Evolutionary conservation across 2,329 filamentous ascomycete species (phyloP).

Genomic region (Leptodontidium sp.): DNA sequence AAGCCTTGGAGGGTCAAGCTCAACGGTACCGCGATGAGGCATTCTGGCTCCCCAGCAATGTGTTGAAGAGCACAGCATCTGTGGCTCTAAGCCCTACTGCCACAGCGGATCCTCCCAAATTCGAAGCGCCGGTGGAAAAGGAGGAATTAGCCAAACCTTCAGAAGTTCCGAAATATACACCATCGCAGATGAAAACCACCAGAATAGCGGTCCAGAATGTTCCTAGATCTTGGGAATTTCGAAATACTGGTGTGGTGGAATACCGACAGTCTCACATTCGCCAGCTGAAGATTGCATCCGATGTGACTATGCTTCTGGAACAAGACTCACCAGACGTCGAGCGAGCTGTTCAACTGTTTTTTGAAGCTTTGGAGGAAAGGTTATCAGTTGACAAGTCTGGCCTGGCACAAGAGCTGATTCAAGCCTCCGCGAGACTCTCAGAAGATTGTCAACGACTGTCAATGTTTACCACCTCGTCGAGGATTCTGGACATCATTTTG

Average conservation of each 20-base stretch:
- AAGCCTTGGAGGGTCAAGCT: constrained; percentile 39
- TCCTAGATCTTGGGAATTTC: background rate
- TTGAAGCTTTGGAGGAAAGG: constrained; percentile 40
- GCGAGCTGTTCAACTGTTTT: constrained; percentile 37
- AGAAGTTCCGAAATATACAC: background rate
- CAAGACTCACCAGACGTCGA: constrained; percentile 30
- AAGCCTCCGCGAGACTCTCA: constrained; percentile 33
- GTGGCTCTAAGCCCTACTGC: background rate
- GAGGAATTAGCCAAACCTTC: background rate
- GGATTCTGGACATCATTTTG: constrained; percentile 37
- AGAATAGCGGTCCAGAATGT: background rate
- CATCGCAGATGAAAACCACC: background rate
- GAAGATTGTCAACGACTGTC: constrained; percentile 27
- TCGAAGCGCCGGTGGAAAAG: background rate
- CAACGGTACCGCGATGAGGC: constrained; percentile 34
- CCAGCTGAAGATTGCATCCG: constrained; percentile 35
- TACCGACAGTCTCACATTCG: constrained; percentile 19
- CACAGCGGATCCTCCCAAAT: background rate
- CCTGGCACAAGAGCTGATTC: constrained; percentile 29
- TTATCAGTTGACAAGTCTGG: constrained; percentile 26
- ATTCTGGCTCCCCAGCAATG: constrained; percentile 36
- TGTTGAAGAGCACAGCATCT: constrained; percentile 19
- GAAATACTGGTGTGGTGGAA: background rate
- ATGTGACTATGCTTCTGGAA: constrained; percentile 36
- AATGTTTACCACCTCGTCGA: constrained; percentile 31